These are phyloP conservation scores for Thalassiosira hispida DNA, from an alignment of 352 stramenopile species.

Conservation along the genomic window DNA sequence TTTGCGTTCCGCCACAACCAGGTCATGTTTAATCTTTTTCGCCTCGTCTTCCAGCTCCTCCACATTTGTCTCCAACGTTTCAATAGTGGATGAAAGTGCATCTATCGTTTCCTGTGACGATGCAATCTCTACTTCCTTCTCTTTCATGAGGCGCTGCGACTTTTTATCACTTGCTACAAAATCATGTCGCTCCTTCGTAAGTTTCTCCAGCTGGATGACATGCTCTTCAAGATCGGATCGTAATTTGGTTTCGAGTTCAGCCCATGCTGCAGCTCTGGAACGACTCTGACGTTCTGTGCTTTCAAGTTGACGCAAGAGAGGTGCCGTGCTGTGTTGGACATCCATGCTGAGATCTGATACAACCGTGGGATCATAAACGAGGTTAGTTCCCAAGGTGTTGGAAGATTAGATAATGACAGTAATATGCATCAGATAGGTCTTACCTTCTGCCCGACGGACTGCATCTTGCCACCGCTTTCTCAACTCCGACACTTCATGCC, in stretches of 20 bases:
- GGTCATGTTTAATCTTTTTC: slow-evolving; percentile 61
- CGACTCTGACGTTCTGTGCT: slow-evolving; percentile 73
- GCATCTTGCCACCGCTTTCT: slow-evolving; percentile 82
- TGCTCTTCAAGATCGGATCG: slow-evolving; percentile 73
- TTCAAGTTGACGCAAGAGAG: slow-evolving; percentile 75
- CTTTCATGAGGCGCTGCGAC: slow-evolving; percentile 57
- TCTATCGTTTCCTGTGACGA: slow-evolving; percentile 40
- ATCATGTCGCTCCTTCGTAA: slow-evolving; percentile 69
- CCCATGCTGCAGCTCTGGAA: slow-evolving; percentile 55
- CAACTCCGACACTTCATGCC: slow-evolving; percentile 73
- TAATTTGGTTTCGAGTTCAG: slow-evolving; percentile 72
- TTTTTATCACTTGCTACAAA: slow-evolving; percentile 58
- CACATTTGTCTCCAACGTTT: slow-evolving; percentile 47
- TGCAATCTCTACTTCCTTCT: slow-evolving; percentile 58
- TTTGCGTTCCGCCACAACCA: slow-evolving; percentile 57
- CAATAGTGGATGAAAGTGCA: slow-evolving; percentile 26
- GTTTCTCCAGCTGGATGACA: slow-evolving; percentile 66
- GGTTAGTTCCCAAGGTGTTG: not conserved
- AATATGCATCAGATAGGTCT: slow-evolving; percentile 9
- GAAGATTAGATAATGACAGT: not conserved
- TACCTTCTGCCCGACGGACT: slow-evolving; percentile 72
- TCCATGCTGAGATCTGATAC: slow-evolving; percentile 73
- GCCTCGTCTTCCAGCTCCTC: slow-evolving; percentile 51
- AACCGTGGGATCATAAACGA: slow-evolving; percentile 1
- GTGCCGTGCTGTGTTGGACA: slow-evolving; percentile 74